phyloP scores from a whole-genome alignment of 805 yeast species.

The Ogataea methanolica region DNA sequence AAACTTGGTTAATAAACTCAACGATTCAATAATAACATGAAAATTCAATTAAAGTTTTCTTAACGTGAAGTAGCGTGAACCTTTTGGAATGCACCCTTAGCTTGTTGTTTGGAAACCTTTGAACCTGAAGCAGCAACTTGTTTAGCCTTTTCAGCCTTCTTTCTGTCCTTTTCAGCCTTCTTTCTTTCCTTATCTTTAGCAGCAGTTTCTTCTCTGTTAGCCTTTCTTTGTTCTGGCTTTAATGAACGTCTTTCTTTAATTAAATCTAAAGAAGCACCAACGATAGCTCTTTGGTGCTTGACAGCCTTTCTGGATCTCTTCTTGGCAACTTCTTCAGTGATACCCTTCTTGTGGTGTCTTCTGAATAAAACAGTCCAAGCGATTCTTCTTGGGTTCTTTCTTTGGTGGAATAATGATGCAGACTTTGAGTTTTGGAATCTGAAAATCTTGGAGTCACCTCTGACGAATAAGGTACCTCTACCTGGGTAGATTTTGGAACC shows the following conservation, averaged over 20 bases:
- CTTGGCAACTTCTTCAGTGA: slow-evolving; percentile 96
- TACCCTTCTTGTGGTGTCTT: slow-evolving; percentile 99
- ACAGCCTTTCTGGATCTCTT: slow-evolving; percentile 96
- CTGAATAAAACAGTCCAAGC: slow-evolving; percentile 99
- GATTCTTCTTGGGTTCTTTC: slow-evolving; percentile 99
- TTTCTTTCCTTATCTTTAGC: slow-evolving; percentile 79
- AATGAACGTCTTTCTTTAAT: slow-evolving; percentile 96
- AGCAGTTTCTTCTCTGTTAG: slow-evolving; percentile 89
- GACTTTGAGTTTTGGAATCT: slow-evolving; percentile 98
- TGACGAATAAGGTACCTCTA: slow-evolving; percentile 98
- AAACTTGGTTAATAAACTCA: background rate
- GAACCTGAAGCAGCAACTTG: slow-evolving; percentile 70
- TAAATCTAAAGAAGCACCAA: slow-evolving; percentile 98
- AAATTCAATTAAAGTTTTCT: slow-evolving; percentile 20
- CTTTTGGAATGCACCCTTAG: slow-evolving; percentile 97
- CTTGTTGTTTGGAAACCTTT: slow-evolving; percentile 90
- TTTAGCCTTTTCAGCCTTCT: slow-evolving; percentile 91
- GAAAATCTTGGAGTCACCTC: slow-evolving; percentile 99
- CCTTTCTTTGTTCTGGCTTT: slow-evolving; percentile 98
- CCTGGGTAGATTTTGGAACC: slow-evolving; percentile 99
- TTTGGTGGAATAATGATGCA: slow-evolving; percentile 97
- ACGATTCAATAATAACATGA: background rate
- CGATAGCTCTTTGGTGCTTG: slow-evolving; percentile 98
- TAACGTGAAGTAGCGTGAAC: slow-evolving; percentile 97
- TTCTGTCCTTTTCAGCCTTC: slow-evolving; percentile 89